Conservation (phyloP, 768 basidiomycete species). For the Artomyces pyxidatus region DNA sequence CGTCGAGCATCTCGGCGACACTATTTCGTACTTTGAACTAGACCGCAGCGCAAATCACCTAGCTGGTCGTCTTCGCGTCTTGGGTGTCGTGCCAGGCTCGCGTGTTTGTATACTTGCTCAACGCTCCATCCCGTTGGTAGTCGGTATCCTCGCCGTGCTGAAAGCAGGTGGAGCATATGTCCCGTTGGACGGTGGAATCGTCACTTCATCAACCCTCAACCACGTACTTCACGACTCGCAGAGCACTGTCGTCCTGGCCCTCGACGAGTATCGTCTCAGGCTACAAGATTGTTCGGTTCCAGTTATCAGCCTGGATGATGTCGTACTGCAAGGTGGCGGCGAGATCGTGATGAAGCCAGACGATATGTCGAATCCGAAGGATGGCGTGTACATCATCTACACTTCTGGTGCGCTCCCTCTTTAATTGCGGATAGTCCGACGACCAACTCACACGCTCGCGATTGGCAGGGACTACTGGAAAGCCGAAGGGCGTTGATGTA, state of each 20-base stretch:
- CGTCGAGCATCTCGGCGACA: slow-evolving; percentile 38
- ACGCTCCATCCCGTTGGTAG: slow-evolving; percentile 44
- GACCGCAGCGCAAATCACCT: slow-evolving; percentile 41
- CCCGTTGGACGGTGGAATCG: slow-evolving; percentile 49
- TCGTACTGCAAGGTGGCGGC: neutral
- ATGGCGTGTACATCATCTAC: slow-evolving; percentile 53
- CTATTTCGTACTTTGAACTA: slow-evolving; percentile 44
- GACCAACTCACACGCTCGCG: slow-evolving; percentile 1
- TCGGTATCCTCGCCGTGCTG: slow-evolving; percentile 45
- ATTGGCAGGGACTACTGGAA: slow-evolving; percentile 42
- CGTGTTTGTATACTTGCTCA: slow-evolving; percentile 49
- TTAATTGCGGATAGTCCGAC: slow-evolving; percentile 5
- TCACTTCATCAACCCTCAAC: slow-evolving; percentile 44
- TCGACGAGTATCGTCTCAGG: slow-evolving; percentile 22
- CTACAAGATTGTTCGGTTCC: slow-evolving; percentile 8
- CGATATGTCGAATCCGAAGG: slow-evolving; percentile 13
- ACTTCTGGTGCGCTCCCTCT: slow-evolving; percentile 40
- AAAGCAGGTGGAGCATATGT: slow-evolving; percentile 55
- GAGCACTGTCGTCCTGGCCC: slow-evolving; percentile 33
- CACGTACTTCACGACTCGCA: slow-evolving; percentile 43
- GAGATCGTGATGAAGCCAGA: neutral
- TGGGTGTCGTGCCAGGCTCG: slow-evolving; percentile 37
- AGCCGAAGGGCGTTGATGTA: slow-evolving; percentile 56
- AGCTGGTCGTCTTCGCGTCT: slow-evolving; percentile 33
- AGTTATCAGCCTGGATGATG: slow-evolving; percentile 19